Percentiles rank a stretch among this genome's conserved stretches.
phyloP scores from a whole-genome alignment of 371 early-diverging fungal genomes.

The Coemansia sp. region DNA sequence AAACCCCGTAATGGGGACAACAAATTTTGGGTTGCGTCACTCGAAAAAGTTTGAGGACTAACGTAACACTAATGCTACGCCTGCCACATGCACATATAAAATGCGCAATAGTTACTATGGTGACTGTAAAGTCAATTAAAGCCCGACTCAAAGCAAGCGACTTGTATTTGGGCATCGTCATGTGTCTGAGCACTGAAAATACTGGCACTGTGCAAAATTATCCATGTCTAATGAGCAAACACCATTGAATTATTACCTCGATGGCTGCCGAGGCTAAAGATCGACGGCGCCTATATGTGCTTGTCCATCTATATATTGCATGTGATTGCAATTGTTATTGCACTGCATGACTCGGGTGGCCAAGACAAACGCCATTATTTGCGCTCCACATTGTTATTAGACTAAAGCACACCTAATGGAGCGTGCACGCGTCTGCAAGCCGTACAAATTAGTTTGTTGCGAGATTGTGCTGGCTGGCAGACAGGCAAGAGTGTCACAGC shows the following conservation, averaged over 20 bases:
- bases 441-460: background rate
- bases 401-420: background rate
- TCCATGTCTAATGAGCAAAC: background rate
- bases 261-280: constrained; percentile 1
- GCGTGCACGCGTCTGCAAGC: background rate
- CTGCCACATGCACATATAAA: too few relatives aligned
- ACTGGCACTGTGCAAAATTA: background rate
- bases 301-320: background rate
- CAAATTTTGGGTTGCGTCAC: too few relatives aligned
- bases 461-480: background rate
- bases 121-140: background rate
- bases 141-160: background rate
- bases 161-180: background rate
- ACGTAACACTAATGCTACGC: too few relatives aligned
- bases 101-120: too few relatives aligned
- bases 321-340: constrained; percentile 1
- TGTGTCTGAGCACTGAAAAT: background rate
- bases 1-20: background rate
- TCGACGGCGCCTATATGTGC: background rate
- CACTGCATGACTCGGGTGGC: background rate
- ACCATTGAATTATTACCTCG: background rate
- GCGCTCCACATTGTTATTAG: background rate
- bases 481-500: background rate
- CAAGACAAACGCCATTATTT: constrained; percentile 7
- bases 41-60: too few relatives aligned